phyloP scores from a whole-genome alignment of 2,329 filamentous ascomycete species.

The Kalaharituber pfeilii region DNA sequence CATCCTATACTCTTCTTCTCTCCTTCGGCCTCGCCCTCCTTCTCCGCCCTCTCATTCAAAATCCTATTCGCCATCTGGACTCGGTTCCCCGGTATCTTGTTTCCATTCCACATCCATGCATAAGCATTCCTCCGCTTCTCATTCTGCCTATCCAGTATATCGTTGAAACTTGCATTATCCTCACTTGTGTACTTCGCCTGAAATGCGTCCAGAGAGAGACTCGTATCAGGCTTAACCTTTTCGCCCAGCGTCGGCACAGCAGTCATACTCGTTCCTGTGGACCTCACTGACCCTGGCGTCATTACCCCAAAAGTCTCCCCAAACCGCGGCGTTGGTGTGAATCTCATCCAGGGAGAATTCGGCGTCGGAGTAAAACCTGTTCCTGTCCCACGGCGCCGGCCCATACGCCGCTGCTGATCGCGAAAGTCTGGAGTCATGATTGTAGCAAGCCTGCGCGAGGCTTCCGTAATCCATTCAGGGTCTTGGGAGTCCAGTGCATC shows the following conservation, averaged over 20 bases:
- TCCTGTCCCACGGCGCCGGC: slow-evolving; percentile 22
- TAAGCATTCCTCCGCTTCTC: slow-evolving; percentile 68
- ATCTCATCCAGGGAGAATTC: slow-evolving; percentile 17
- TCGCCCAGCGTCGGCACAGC: slow-evolving; percentile 21
- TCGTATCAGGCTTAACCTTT: slow-evolving; percentile 45
- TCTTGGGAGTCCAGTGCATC: slow-evolving; percentile 79
- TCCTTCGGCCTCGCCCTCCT: slow-evolving; percentile 40
- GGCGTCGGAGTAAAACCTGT: slow-evolving; percentile 9
- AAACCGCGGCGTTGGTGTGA: slow-evolving; percentile 23
- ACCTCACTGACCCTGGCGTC: slow-evolving; percentile 48
- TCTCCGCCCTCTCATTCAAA: slow-evolving; percentile 45
- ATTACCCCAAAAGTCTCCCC: slow-evolving; percentile 51
- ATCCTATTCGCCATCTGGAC: slow-evolving; percentile 56
- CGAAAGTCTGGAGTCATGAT: slow-evolving; percentile 54
- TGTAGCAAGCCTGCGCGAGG: slow-evolving; percentile 51
- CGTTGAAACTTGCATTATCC: slow-evolving; percentile 94
- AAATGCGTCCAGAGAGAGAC: slow-evolving; percentile 67
- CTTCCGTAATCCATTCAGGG: slow-evolving; percentile 67
- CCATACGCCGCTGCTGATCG: slow-evolving; percentile 23
- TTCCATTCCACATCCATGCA: slow-evolving; percentile 73
- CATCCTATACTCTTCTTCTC: slow-evolving; percentile 45
- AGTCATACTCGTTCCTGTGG: slow-evolving; percentile 27
- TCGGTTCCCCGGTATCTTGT: slow-evolving; percentile 59
- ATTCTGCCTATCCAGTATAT: slow-evolving; percentile 79
- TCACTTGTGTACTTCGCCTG: slow-evolving; percentile 92